phyloP scores from a whole-genome alignment of 1,139 yeast species.

The Groenewaldozyma sp. region DNA sequence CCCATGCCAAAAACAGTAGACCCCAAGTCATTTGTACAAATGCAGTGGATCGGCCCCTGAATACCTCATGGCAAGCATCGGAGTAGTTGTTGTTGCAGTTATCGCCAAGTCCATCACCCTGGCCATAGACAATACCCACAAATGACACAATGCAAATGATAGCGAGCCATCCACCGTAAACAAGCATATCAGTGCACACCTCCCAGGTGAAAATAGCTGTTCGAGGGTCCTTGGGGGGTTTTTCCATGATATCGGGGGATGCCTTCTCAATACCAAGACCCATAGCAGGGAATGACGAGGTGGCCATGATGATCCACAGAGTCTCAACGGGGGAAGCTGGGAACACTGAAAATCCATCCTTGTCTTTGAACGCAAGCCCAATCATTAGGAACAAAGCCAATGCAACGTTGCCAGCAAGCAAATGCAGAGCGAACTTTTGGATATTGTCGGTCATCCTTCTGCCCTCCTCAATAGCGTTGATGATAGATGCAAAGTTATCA shows the following conservation, averaged over 20 bases:
- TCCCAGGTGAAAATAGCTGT: conserved; percentile 61
- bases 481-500: conserved; percentile 69
- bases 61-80: conserved; percentile 53
- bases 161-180: conserved; percentile 70
- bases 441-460: conserved; percentile 74
- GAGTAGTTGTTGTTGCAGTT: conserved; percentile 48
- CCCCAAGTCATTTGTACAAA: conserved; percentile 90
- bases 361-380: conserved; percentile 63
- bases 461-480: conserved; percentile 75
- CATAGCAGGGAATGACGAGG: conserved; percentile 81
- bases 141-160: conserved; percentile 61
- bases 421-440: conserved; percentile 72
- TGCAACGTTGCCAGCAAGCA: conserved; percentile 70
- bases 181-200: conserved; percentile 62
- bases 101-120: conserved; percentile 58
- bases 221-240: conserved; percentile 52
- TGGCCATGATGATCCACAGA: conserved; percentile 68
- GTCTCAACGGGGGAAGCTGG: conserved; percentile 76
- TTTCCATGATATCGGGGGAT: conserved; percentile 53
- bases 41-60: conserved; percentile 70
- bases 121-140: conserved; percentile 50
- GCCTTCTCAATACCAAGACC: conserved; percentile 74
- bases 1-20: conserved; percentile 82
- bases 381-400: conserved; percentile 64
- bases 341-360: conserved; percentile 53